phyloP scores from a whole-genome alignment of 2,329 filamentous ascomycete genomes.

The Ilyonectria destructans region DNA sequence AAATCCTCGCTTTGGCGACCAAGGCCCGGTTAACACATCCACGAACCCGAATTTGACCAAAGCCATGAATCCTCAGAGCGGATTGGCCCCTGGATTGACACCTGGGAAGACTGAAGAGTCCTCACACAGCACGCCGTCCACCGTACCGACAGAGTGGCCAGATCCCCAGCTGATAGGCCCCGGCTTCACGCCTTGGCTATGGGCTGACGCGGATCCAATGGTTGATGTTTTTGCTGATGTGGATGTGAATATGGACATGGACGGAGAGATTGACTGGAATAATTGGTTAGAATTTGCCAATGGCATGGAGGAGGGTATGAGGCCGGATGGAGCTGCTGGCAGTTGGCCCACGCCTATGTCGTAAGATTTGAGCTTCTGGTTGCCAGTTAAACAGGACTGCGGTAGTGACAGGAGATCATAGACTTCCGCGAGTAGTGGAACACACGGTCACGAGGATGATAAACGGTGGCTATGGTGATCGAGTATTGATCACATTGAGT shows the following conservation, averaged over 20 bases:
- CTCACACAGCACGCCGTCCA: neutral
- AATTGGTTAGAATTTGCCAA: conserved; percentile 55
- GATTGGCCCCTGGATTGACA: neutral
- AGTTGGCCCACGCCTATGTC: neutral
- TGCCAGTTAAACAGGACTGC: neutral
- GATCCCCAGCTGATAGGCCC: conserved; percentile 21
- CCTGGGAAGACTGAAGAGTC: neutral
- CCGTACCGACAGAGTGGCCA: conserved; percentile 13
- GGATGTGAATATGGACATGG: conserved; percentile 51
- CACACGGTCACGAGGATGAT: no score
- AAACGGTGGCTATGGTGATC: no score
- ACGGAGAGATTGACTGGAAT: conserved; percentile 55
- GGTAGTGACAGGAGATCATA: no score
- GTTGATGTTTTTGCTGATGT: conserved; percentile 46
- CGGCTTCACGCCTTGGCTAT: conserved; percentile 53
- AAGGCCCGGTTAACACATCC: neutral
- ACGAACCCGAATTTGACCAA: neutral
- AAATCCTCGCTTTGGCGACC: neutral
- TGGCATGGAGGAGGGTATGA: conserved; percentile 48
- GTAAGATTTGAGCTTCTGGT: neutral
- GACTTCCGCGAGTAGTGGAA: no score
- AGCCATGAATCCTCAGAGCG: neutral
- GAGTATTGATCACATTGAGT: no score
- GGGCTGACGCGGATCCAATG: conserved; percentile 50
- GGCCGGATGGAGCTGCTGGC: neutral